These are phyloP conservation scores for Candida hungchunana DNA, from an alignment of 805 yeast genomes.

Conservation along the genomic window DNA sequence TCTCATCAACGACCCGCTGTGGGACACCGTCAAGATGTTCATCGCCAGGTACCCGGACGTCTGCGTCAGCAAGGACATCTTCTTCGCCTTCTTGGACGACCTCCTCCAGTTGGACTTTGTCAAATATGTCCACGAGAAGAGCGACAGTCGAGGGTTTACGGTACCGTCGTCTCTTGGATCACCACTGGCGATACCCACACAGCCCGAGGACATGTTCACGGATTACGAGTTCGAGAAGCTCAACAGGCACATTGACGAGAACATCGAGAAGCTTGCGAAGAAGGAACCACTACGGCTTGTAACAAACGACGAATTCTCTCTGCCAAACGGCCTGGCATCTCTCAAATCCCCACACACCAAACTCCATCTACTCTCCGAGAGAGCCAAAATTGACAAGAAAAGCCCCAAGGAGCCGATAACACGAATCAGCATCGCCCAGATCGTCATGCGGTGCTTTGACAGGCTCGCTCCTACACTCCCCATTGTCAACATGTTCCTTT, in stretches of 20 bases:
- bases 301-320: neutral
- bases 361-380: no score
- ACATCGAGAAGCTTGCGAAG: slow-evolving; percentile 4
- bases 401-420: slow-evolving; percentile 1
- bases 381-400: neutral
- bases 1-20: slow-evolving; percentile 8
- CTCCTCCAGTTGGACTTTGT: slow-evolving; percentile 17
- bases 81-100: slow-evolving; percentile 14
- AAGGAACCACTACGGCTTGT: no score
- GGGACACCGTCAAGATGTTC: slow-evolving; percentile 15
- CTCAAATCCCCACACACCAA: no score
- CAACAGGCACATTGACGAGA: slow-evolving; percentile 7
- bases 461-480: slow-evolving; percentile 1
- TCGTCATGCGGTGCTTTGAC: neutral
- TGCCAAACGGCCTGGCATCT: no score
- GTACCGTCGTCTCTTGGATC: slow-evolving; percentile 15
- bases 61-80: slow-evolving; percentile 10
- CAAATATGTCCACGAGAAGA: slow-evolving; percentile 8
- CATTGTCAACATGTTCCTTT: slow-evolving; percentile 6
- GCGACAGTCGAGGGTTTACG: slow-evolving; percentile 10
- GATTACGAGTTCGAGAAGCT: slow-evolving; percentile 6
- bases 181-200: slow-evolving; percentile 9
- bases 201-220: slow-evolving; percentile 1
- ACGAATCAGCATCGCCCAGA: slow-evolving; percentile 3
- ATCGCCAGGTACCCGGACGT: slow-evolving; percentile 14